phyloP scores from a whole-genome alignment of 1,284 basidiomycete species.

The Megacollybia platyphylla region DNA sequence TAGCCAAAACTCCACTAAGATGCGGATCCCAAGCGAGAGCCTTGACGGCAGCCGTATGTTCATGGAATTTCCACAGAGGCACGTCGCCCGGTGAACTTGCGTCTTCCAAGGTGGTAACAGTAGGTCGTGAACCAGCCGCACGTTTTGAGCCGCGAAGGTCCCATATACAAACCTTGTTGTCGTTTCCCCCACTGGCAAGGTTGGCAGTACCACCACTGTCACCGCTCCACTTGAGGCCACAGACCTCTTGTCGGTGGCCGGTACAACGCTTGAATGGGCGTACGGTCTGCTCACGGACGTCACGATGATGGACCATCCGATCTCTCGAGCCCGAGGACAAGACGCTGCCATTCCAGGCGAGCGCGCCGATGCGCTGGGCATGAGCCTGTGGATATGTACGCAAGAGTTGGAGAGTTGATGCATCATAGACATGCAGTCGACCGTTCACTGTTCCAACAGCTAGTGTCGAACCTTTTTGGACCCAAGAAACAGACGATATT shows the following conservation, averaged over 20 bases:
- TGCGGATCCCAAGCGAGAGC: slow-evolving; percentile 98
- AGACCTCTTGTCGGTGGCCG: slow-evolving; percentile 92
- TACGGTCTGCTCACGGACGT: slow-evolving; percentile 65
- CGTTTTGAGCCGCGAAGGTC: slow-evolving; percentile 60
- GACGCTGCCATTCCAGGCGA: slow-evolving; percentile 90
- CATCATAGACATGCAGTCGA: slow-evolving; percentile 89
- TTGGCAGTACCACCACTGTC: slow-evolving; percentile 50
- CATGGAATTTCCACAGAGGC: slow-evolving; percentile 89
- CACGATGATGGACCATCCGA: slow-evolving; percentile 83
- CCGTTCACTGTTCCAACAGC: slow-evolving; percentile 89
- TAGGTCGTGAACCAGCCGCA: slow-evolving; percentile 14
- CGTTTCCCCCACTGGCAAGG: slow-evolving; percentile 93
- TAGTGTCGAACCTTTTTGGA: slow-evolving; percentile 80
- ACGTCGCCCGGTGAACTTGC: slow-evolving; percentile 24
- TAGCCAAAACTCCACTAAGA: slow-evolving; percentile 82
- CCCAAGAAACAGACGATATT: slow-evolving; percentile 86
- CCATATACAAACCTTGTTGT: slow-evolving; percentile 98
- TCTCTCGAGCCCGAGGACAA: slow-evolving; percentile 90
- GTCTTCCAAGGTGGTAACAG: slow-evolving; percentile 18
- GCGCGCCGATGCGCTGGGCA: slow-evolving; percentile 77
- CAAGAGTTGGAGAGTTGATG: slow-evolving; percentile 62
- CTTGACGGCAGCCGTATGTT: slow-evolving; percentile 95
- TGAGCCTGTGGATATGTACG: slow-evolving; percentile 88
- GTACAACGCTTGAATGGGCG: slow-evolving; percentile 70
- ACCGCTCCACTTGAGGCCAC: slow-evolving; percentile 88